Percentiles rank a stretch among this genome's conserved stretches.
Conservation (phyloP, 2,329 filamentous ascomycete species). For the Paraphoma sp. region DNA sequence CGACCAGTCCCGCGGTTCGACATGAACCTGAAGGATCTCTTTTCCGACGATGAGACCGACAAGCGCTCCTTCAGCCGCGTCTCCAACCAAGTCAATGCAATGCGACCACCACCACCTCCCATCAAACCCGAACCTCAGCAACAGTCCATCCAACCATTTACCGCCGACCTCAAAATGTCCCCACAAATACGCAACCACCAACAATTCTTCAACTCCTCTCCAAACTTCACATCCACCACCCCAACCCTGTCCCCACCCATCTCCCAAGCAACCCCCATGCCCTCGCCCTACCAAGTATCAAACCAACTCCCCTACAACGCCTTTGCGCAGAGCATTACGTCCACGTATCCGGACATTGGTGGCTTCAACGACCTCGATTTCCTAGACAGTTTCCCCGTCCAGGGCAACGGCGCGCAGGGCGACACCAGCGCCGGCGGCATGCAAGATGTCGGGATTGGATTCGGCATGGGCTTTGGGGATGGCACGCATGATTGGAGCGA, state of each 20-base stretch:
- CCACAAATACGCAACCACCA: constrained; percentile 41
- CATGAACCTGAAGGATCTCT: constrained; percentile 50
- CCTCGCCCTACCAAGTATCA: constrained; percentile 38
- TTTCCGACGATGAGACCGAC: constrained; percentile 49
- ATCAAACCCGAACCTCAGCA: constrained; percentile 30
- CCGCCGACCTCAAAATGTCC: constrained; percentile 40
- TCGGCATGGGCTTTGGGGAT: constrained; percentile 50
- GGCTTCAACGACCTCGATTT: constrained; percentile 61
- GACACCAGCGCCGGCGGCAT: constrained; percentile 46
- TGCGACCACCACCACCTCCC: constrained; percentile 38
- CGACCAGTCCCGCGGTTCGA: constrained; percentile 64
- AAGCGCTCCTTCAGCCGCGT: constrained; percentile 47
- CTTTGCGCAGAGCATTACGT: constrained; percentile 35
- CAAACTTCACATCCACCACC: constrained; percentile 10
- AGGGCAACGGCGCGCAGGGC: constrained; percentile 27
- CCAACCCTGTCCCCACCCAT: constrained; percentile 28
- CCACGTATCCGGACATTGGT: constrained; percentile 40
- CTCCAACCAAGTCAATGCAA: constrained; percentile 43
- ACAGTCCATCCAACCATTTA: constrained; percentile 29
- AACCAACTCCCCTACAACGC: constrained; percentile 38
- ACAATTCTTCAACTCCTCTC: constrained; percentile 9
- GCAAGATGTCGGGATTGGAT: constrained; percentile 70
- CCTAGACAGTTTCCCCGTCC: constrained; percentile 57
- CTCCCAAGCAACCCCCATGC: constrained; percentile 19
- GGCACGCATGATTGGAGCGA: constrained; percentile 65